phyloP scores from a whole-genome alignment of 805 yeast species.

The Kuraishia ogatae region DNA sequence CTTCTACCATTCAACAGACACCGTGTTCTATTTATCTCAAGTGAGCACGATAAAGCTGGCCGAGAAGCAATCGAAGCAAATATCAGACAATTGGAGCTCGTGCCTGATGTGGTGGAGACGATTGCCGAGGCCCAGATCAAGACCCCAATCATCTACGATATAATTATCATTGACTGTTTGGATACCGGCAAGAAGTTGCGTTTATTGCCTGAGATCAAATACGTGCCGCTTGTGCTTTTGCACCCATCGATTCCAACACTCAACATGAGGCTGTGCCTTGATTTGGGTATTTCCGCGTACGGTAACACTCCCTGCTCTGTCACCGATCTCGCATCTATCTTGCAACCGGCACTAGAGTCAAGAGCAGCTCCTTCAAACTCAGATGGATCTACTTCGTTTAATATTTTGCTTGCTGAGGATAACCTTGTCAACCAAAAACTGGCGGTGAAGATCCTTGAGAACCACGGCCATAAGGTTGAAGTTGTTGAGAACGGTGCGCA shows the following conservation, averaged over 20 bases:
- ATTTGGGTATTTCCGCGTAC: conserved; percentile 78
- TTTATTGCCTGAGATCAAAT: conserved; percentile 66
- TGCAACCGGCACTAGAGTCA: conserved; percentile 79
- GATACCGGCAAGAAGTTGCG: conserved; percentile 67
- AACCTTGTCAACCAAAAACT: conserved; percentile 81
- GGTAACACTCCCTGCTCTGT: conserved; percentile 85
- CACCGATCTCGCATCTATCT: conserved; percentile 72
- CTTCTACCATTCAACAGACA: conserved; percentile 67
- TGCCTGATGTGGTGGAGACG: conserved; percentile 46
- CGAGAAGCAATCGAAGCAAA: conserved; percentile 41
- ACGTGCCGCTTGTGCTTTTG: conserved; percentile 73
- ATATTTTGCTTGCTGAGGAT: conserved; percentile 77
- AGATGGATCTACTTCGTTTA: conserved; percentile 69
- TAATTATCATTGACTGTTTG: conserved; percentile 73
- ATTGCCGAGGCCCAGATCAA: conserved; percentile 49
- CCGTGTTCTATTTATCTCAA: conserved; percentile 60
- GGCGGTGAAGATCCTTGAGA: conserved; percentile 78
- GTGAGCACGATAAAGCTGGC: conserved; percentile 46
- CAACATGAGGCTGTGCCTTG: conserved; percentile 75
- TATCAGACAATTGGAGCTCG: conserved; percentile 46
- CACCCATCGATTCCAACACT: conserved; percentile 70
- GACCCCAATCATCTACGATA: conserved; percentile 60
- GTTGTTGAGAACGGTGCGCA: conserved; percentile 84
- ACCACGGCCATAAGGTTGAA: conserved; percentile 75
- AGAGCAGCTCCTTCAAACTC: conserved; percentile 72